phyloP scores from a whole-genome alignment of 148 eudicot species.

The Vaccinium darrowii region DNA sequence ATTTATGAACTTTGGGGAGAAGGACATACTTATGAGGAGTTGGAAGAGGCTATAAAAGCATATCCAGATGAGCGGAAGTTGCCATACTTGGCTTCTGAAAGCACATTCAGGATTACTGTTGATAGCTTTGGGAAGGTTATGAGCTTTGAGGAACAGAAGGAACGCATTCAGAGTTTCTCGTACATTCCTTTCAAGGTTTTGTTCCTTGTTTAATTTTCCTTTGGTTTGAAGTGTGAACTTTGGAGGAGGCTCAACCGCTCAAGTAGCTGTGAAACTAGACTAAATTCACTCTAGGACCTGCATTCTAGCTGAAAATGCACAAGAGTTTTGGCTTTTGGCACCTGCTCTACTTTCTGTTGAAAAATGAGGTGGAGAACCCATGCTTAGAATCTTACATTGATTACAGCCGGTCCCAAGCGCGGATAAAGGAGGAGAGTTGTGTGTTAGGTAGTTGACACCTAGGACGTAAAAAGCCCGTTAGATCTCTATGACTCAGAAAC shows the following conservation, averaged over 20 bases:
- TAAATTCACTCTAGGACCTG: background rate
- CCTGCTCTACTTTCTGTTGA: background rate
- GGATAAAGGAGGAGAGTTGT: no score
- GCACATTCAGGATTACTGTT: constrained; percentile 70
- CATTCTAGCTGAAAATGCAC: background rate
- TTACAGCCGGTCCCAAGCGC: no score
- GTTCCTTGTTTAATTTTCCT: background rate
- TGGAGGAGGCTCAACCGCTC: constrained; percentile 9
- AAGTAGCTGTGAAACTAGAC: background rate
- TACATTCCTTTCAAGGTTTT: constrained; percentile 88
- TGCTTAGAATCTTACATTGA: no score
- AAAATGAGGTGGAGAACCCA: background rate
- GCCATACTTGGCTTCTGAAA: constrained; percentile 72
- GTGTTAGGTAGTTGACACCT: no score
- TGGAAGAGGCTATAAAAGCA: constrained; percentile 68
- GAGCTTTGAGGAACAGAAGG: constrained; percentile 66
- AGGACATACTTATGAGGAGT: constrained; percentile 68
- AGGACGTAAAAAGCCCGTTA: no score
- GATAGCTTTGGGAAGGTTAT: constrained; percentile 86
- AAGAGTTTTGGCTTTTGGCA: background rate
- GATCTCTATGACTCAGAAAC: background rate
- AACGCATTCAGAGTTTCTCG: constrained; percentile 51
- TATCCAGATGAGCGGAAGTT: constrained; percentile 75
- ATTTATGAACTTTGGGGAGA: constrained; percentile 97
- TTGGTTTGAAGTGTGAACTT: background rate